Conservation (phyloP, 2,329 filamentous ascomycete genomes). For the Colletotrichum kahawae region DNA sequence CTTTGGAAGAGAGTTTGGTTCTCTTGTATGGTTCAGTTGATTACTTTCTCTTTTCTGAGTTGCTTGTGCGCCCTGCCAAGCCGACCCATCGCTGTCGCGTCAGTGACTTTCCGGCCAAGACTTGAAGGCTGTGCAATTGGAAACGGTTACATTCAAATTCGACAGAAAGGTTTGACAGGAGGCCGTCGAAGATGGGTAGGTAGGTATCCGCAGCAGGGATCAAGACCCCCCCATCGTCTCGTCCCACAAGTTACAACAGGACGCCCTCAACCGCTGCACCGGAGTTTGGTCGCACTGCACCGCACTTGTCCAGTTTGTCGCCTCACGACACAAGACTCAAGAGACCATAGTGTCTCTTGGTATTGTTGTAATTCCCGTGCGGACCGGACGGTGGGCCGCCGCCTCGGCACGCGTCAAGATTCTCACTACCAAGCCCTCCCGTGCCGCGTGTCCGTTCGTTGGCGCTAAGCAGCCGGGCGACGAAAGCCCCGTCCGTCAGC, state of each 20-base stretch:
- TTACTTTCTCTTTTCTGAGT: background rate
- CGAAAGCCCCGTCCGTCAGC: background rate
- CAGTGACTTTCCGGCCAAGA: background rate
- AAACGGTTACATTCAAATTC: background rate
- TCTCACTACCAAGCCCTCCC: background rate
- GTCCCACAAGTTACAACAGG: background rate
- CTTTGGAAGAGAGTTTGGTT: background rate
- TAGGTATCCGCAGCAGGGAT: background rate
- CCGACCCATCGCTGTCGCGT: background rate
- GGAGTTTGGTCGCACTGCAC: background rate
- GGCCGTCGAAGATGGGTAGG: background rate
- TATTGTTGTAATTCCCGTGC: background rate
- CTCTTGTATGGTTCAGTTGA: background rate
- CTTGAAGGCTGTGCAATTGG: background rate
- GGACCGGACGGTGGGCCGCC: background rate
- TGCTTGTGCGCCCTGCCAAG: background rate
- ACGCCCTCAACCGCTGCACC: background rate
- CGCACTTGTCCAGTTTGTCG: background rate
- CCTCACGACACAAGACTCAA: background rate
- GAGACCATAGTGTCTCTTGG: background rate
- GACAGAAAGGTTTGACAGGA: background rate
- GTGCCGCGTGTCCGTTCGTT: background rate
- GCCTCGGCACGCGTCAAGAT: background rate
- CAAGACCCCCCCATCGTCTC: background rate
- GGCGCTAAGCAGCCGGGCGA: background rate